phyloP scores from a whole-genome alignment of 1,284 basidiomycete species.

The Macrocystidia cucumis region DNA sequence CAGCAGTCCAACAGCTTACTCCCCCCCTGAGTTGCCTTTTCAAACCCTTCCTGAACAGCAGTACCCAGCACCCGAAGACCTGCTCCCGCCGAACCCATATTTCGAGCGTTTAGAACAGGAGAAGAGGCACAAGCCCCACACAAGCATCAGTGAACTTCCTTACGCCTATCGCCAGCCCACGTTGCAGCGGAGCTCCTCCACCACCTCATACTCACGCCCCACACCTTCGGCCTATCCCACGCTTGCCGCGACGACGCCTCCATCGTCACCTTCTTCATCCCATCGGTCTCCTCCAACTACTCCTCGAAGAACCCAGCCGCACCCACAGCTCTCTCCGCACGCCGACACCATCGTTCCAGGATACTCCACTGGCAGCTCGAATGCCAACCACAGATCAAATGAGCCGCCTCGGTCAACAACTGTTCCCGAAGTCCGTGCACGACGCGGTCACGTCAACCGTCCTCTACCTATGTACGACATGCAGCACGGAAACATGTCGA shows the following conservation, averaged over 20 bases:
- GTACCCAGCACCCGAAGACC: neutral
- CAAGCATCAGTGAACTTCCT: neutral
- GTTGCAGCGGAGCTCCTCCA: neutral
- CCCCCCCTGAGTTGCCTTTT: neutral
- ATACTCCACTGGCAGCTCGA: no score
- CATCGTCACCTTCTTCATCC: no score
- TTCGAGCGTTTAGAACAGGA: neutral
- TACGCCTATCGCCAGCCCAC: neutral
- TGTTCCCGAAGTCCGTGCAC: neutral
- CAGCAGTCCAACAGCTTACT: neutral
- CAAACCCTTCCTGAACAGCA: neutral
- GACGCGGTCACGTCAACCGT: neutral
- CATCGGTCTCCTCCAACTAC: no score
- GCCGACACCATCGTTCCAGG: no score
- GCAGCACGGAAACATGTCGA: constrained; percentile 11
- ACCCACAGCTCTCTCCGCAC: no score
- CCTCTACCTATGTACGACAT: constrained; percentile 9
- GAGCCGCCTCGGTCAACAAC: neutral
- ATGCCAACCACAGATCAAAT: no score
- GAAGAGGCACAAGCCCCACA: neutral
- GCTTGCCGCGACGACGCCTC: neutral
- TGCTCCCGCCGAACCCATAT: neutral
- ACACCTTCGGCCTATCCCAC: constrained; percentile 1
- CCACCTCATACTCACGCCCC: constrained; percentile 1
- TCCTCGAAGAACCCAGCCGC: no score